phyloP scores from a whole-genome alignment of 352 stramenopile species.

The Globisporangium cederbergense region DNA sequence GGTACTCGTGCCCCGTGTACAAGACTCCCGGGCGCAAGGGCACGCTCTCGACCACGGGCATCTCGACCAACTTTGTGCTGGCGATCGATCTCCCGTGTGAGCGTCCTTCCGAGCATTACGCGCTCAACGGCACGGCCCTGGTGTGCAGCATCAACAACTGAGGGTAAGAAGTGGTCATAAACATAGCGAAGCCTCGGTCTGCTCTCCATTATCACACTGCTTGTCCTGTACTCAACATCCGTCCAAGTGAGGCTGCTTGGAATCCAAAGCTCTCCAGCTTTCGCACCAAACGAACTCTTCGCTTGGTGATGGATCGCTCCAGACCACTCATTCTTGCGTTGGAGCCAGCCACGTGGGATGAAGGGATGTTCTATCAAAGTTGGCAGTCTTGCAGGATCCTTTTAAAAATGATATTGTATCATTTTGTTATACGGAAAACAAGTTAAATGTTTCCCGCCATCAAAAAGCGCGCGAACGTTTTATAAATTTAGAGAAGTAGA shows the following conservation, averaged over 20 bases:
- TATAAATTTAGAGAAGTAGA: neutral
- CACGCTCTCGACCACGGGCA: slow-evolving; percentile 90
- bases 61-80: slow-evolving; percentile 92
- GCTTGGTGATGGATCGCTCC: neutral
- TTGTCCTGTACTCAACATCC: too few species aligned
- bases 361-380: too few species aligned
- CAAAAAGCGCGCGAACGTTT: neutral
- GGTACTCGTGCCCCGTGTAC: slow-evolving; percentile 91
- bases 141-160: slow-evolving; percentile 59
- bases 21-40: slow-evolving; percentile 88
- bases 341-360: neutral
- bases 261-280: neutral
- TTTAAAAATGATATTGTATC: too few species aligned
- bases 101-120: slow-evolving; percentile 71
- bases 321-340: too few species aligned
- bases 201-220: too few species aligned
- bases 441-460: neutral
- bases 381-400: neutral
- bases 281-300: neutral
- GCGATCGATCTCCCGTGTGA: slow-evolving; percentile 86
- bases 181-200: neutral
- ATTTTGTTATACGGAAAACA: neutral
- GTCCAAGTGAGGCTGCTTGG: too few species aligned
- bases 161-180: neutral
- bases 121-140: slow-evolving; percentile 87